Percentiles rank a stretch among this genome's conserved stretches.
Conservation (phyloP, 140 eudicot species). For the Anethum foeniculum region DNA sequence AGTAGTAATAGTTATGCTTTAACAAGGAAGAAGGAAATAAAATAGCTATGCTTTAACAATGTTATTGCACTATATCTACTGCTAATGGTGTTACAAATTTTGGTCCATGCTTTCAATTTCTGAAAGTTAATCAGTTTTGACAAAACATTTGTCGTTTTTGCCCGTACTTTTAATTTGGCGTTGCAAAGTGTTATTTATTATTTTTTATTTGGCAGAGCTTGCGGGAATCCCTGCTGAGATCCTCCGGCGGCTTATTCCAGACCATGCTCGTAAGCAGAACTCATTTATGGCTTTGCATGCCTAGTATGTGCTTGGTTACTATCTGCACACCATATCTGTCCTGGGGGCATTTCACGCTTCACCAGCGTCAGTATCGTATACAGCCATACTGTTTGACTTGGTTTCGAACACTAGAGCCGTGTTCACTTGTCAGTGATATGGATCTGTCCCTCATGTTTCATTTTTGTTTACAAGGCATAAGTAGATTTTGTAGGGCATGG, state of each 20-base stretch:
- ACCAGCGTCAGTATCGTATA: not conserved
- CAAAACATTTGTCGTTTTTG: not conserved
- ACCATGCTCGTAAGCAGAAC: conserved; percentile 85
- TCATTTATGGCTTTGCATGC: conserved; percentile 82
- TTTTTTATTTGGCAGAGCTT: conserved; percentile 45
- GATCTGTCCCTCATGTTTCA: not conserved
- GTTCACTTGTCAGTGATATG: conserved; percentile 2
- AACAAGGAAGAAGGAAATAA: too few species aligned
- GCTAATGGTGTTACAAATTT: not conserved
- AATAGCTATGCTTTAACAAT: not conserved
- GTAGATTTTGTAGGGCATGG: not conserved
- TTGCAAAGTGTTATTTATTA: not conserved
- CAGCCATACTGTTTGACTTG: not conserved
- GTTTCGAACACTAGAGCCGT: not conserved
- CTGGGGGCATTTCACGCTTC: not conserved
- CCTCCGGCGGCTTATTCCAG: conserved; percentile 67
- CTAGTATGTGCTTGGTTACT: conserved; percentile 18
- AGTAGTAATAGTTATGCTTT: not conserved
- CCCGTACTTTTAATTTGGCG: not conserved
- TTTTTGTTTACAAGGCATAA: not conserved
- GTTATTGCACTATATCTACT: not conserved
- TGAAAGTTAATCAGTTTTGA: not conserved
- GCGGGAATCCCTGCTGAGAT: conserved; percentile 71
- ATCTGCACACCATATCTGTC: not conserved
- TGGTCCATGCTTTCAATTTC: not conserved